Conservation (phyloP, 148 eudicot species). For the Rhododendron ferrugineum region DNA sequence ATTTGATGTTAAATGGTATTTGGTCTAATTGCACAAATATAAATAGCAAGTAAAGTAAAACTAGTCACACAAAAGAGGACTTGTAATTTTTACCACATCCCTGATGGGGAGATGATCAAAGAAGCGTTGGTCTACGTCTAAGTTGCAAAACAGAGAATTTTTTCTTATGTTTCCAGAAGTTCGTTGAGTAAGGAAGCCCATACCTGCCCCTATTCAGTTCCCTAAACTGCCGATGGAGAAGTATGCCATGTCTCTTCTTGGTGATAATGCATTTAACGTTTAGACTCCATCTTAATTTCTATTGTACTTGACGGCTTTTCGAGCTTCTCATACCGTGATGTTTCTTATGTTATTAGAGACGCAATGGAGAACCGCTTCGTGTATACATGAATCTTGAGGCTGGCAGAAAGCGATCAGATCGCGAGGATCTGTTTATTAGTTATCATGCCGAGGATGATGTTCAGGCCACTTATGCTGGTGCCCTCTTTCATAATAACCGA, state of each 20-base stretch:
- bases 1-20: background rate
- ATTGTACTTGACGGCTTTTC: background rate
- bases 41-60: background rate
- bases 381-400: constrained; percentile 97
- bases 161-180: background rate
- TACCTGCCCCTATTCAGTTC: background rate
- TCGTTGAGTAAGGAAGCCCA: background rate
- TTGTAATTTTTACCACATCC: background rate
- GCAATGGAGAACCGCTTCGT: constrained; percentile 75
- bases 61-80: background rate
- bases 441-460: constrained; percentile 96
- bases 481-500: constrained; percentile 82
- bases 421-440: constrained; percentile 80
- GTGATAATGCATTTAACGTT: background rate
- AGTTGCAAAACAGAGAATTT: background rate
- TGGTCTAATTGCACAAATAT: background rate
- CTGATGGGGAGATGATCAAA: background rate
- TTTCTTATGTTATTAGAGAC: constrained; percentile 46
- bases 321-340: constrained; percentile 8
- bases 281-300: background rate
- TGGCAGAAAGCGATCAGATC: constrained; percentile 76
- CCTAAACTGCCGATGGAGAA: background rate
- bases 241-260: background rate
- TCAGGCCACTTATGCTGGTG: constrained; percentile 95
- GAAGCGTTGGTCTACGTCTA: background rate